Percentiles rank a stretch among this genome's conserved stretches.
These are phyloP conservation scores for Porcisia deanei DNA, from an alignment of 208 protist genomes.

Conservation along the genomic window DNA sequence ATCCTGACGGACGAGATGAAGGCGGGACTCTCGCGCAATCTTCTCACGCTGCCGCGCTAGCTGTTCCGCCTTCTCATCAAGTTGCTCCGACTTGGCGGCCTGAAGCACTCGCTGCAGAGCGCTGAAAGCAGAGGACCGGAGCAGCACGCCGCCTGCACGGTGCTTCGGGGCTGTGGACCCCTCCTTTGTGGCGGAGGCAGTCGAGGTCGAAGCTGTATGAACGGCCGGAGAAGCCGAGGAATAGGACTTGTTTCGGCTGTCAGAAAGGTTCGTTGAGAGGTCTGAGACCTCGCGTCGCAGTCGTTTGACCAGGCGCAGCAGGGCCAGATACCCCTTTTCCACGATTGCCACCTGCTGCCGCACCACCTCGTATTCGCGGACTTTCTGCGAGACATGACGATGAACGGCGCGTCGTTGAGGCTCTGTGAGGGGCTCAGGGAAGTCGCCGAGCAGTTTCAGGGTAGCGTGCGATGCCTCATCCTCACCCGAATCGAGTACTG, in stretches of 20 bases:
- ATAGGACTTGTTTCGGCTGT: not conserved
- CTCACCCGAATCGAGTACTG: constrained; percentile 10
- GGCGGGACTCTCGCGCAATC: constrained; percentile 60
- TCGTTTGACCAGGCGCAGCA: constrained; percentile 46
- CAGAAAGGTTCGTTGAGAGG: constrained; percentile 30
- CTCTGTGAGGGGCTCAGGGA: constrained; percentile 66
- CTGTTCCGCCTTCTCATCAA: constrained; percentile 38
- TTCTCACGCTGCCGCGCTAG: constrained; percentile 56
- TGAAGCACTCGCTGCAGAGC: constrained; percentile 66
- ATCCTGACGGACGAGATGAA: constrained; percentile 60
- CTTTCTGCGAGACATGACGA: constrained; percentile 36
- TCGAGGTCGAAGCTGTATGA: not conserved
- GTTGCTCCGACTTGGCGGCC: constrained; percentile 56
- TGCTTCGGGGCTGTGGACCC: constrained; percentile 17
- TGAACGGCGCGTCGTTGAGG: constrained; percentile 47
- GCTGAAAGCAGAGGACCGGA: constrained; percentile 64
- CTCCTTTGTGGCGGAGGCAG: constrained; percentile 15
- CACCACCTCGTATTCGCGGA: constrained; percentile 48
- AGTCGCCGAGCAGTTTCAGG: constrained; percentile 51
- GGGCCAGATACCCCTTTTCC: constrained; percentile 43
- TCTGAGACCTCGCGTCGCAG: constrained; percentile 39
- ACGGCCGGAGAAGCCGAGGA: not conserved
- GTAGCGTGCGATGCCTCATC: constrained; percentile 24
- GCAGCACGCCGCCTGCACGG: constrained; percentile 23
- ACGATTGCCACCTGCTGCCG: constrained; percentile 39